A percentile compares a stretch with the other conserved stretches of the same genome.
Evolutionary conservation across 768 basidiomycete genomes (phyloP).

Genomic region (Omphalotus guepiniiformis): DNA sequence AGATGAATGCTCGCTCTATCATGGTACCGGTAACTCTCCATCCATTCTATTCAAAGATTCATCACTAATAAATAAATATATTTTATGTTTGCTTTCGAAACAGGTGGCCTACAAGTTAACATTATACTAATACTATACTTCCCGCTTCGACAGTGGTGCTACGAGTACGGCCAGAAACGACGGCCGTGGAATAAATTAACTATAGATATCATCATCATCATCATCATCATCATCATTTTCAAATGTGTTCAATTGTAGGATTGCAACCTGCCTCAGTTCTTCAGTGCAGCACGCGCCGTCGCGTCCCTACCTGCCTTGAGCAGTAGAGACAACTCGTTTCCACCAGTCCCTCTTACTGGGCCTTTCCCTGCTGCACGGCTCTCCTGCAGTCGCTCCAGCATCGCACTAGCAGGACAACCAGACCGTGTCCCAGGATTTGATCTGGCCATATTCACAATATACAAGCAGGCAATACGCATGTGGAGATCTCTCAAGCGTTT

Average conservation of each 20-base stretch:
- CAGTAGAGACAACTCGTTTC: slow-evolving; percentile 75
- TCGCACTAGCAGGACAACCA: slow-evolving; percentile 52
- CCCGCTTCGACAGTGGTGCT: too few relatives aligned
- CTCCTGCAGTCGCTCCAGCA: slow-evolving; percentile 45
- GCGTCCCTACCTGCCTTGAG: slow-evolving; percentile 91
- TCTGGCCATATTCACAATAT: slow-evolving; percentile 82
- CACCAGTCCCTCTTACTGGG: slow-evolving; percentile 81
- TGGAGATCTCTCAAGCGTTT: slow-evolving; percentile 84
- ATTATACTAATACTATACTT: too few relatives aligned
- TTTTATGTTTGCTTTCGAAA: too few relatives aligned
- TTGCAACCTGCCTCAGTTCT: slow-evolving; percentile 28
- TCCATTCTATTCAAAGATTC: too few relatives aligned
- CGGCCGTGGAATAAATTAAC: slow-evolving; percentile 1
- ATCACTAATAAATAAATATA: too few relatives aligned
- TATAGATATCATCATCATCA: too few relatives aligned
- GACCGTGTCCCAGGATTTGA: slow-evolving; percentile 39
- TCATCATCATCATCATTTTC: too few relatives aligned
- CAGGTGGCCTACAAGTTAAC: too few relatives aligned
- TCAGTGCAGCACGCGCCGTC: slow-evolving; percentile 61
- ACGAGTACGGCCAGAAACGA: too few relatives aligned
- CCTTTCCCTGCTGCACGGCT: slow-evolving; percentile 38
- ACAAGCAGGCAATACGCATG: slow-evolving; percentile 84
- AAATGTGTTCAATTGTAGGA: too few relatives aligned
- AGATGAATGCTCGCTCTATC: too few relatives aligned
- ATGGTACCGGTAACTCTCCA: too few relatives aligned